Conservation (phyloP, 164 flowering plant species). For the Pachysandra terminalis region DNA sequence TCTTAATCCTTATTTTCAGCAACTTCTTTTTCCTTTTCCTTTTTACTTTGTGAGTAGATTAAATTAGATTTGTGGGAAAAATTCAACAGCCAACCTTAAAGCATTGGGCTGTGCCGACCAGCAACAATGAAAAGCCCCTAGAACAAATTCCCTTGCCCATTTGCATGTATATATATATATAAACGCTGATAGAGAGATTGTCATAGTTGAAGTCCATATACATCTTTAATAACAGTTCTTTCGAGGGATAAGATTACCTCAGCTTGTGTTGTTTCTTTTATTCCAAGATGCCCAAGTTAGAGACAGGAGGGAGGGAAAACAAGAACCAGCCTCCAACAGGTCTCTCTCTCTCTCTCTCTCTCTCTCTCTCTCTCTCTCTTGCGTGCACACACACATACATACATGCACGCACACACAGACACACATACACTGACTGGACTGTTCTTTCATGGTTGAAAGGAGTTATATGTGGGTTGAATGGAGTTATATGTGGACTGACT, state of each 20-base stretch:
- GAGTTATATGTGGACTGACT: not conserved
- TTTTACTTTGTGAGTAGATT: no score
- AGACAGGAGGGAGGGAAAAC: not conserved
- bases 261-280: not conserved
- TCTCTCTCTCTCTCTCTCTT: not conserved
- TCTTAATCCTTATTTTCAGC: not conserved
- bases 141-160: not conserved
- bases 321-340: not conserved
- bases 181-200: not conserved
- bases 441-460: not conserved
- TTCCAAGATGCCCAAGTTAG: not conserved
- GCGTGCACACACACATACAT: not conserved
- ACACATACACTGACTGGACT: not conserved
- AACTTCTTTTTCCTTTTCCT: not conserved
- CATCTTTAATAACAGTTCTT: no score
- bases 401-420: not conserved
- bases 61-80: not conserved
- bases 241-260: not conserved
- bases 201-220: not conserved
- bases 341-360: constrained; percentile 6
- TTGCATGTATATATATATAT: not conserved
- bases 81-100: not conserved
- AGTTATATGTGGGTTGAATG: not conserved
- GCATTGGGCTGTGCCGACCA: not conserved
- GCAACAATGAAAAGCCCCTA: not conserved